Evolutionary conservation across 768 basidiomycete species (phyloP).

Genomic region (Nevesoporus exiguus): DNA sequence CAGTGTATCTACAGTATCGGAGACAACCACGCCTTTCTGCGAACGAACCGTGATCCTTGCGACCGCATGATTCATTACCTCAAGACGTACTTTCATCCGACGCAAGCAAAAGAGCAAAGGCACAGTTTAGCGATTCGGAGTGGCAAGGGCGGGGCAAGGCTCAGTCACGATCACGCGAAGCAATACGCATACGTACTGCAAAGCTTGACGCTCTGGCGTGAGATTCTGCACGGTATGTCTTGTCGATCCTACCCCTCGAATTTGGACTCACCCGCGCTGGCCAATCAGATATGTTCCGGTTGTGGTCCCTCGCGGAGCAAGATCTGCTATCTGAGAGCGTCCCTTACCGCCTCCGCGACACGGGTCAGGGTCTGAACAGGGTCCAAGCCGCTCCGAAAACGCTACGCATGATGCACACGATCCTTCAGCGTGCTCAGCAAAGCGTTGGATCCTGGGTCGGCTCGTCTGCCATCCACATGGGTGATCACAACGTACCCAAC

Average conservation of each 20-base stretch:
- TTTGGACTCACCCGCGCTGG: constrained; percentile 4
- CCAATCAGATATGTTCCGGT: constrained; percentile 75
- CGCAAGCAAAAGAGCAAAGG: constrained; percentile 60
- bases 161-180: constrained; percentile 81
- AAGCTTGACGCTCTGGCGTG: constrained; percentile 83
- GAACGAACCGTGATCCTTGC: constrained; percentile 84
- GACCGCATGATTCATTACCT: constrained; percentile 78
- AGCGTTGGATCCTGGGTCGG: constrained; percentile 84
- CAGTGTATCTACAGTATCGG: constrained; percentile 87
- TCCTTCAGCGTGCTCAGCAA: constrained; percentile 78
- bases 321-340: constrained; percentile 76
- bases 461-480: constrained; percentile 86
- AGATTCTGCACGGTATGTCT: constrained; percentile 71
- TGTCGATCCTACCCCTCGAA: not conserved
- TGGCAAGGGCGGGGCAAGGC: constrained; percentile 73
- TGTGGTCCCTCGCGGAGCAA: constrained; percentile 79
- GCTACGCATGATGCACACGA: constrained; percentile 85
- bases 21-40: constrained; percentile 86
- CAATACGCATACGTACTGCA: constrained; percentile 86
- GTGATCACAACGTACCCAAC: constrained; percentile 60
- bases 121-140: constrained; percentile 75
- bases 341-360: constrained; percentile 79
- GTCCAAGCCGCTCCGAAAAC: constrained; percentile 87
- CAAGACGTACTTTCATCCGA: constrained; percentile 75
- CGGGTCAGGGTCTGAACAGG: constrained; percentile 87